Evolutionary conservation across 1,139 yeast species (phyloP), one percentile per base, ranked within the genome.

Genomic region (Diutina siamensis): DNA sequence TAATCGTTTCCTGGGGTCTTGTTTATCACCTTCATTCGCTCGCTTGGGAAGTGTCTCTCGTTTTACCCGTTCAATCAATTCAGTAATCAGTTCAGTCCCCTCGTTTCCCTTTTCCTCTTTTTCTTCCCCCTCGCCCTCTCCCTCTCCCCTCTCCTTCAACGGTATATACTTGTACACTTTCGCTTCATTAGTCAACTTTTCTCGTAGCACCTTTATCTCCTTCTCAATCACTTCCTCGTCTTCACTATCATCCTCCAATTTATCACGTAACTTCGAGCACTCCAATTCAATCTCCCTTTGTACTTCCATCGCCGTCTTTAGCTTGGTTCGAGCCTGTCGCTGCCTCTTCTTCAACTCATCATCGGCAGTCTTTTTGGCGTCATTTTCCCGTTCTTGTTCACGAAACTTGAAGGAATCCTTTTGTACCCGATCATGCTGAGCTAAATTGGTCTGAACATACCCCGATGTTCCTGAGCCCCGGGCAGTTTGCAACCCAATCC

Each of bases 401-500:
- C 42, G 32, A 4, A 3, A 2, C 32, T 22, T n/a, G 31, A 22
- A 25, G 2, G 31, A 10, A 27, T 25, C 31, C 15, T 25, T 25
- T 10, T 38, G 20, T 4, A 20, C 8, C 8, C 22, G 12, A 4
- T 20, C 20, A 3, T 10, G 31, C 10, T 54, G 52, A 21, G 76
- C 64, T 5, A 66, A 51, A 51, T 72, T 82, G 47, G 69, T 64
- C 56, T 80, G 83, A 3, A 83, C 69, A 55, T 73, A 71, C 0
- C 94, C 94, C 40, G 83, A 80, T 1, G 92, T 83, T 0, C 86
- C 86, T 0, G 83, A 68, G 0, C 94, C 94, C 47, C 86, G 64
- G 0, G 83, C 77, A 0, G 82, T 74, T 44, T 69, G 70, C 25
- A 81, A 65, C 0, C 88, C 88, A 45, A 83, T 71, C 18, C 85